phyloP scores from a whole-genome alignment of 148 eudicot genomes.

The Rhododendron ferrugineum region DNA sequence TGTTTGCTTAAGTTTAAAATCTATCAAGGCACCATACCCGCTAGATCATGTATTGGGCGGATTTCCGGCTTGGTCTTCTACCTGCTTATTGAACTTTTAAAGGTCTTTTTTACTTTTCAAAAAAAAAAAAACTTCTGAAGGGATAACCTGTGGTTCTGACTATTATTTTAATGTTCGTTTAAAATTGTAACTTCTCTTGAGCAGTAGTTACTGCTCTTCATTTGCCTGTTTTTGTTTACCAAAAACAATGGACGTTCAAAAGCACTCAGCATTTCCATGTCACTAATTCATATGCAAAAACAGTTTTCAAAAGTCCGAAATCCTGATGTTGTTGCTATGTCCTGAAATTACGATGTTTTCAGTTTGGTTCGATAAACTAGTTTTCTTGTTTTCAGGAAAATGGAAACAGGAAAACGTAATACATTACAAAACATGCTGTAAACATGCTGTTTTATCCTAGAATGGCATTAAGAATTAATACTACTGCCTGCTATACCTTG shows the following conservation, averaged over 20 bases:
- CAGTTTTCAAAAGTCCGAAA: neutral
- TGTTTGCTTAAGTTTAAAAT: neutral
- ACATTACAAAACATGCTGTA: neutral
- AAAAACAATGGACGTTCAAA: neutral
- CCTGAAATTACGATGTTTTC: neutral
- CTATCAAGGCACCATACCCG: neutral
- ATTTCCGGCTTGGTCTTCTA: neutral
- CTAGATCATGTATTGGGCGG: neutral
- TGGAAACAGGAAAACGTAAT: neutral
- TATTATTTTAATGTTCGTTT: neutral
- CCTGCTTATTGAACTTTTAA: neutral
- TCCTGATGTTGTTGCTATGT: neutral
- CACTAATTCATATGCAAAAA: neutral
- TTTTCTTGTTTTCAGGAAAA: neutral
- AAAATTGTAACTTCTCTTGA: neutral
- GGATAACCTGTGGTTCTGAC: constrained; percentile 23
- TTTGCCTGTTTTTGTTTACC: neutral
- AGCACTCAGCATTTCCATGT: neutral
- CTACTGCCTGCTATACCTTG: constrained; percentile 31
- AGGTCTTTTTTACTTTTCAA: neutral
- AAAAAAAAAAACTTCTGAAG: too few species aligned
- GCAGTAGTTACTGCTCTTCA: neutral
- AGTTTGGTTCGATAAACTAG: neutral
- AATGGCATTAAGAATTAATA: constrained; percentile 16
- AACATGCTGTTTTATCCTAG: neutral